Evolutionary conservation across 345 rosid species (phyloP).

Genomic region (Toxicodendron radicans): DNA sequence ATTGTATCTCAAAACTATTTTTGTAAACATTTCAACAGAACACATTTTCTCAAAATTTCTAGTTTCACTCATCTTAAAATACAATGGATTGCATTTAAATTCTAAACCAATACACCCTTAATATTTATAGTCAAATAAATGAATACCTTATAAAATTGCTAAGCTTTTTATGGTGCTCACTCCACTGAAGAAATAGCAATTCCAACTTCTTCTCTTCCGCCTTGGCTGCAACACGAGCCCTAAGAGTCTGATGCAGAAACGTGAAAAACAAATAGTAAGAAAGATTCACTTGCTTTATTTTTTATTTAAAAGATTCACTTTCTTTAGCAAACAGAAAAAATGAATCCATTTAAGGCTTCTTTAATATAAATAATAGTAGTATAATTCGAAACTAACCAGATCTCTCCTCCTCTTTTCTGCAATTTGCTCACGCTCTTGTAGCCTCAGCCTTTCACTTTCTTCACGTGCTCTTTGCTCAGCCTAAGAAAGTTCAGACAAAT

Average conservation of each 20-base stretch:
- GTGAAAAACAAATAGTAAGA: constrained; percentile 6
- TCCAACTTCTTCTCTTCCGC: constrained; percentile 97
- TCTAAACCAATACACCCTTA: no score
- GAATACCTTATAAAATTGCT: constrained; percentile 86
- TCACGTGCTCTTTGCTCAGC: constrained; percentile 90
- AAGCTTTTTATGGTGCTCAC: constrained; percentile 89
- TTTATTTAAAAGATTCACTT: not conserved
- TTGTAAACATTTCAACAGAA: no score
- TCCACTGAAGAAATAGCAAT: constrained; percentile 93
- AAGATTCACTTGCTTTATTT: not conserved
- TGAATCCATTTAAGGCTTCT: not conserved
- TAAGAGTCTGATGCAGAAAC: constrained; percentile 56
- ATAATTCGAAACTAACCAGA: constrained; percentile 56
- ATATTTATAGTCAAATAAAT: not conserved
- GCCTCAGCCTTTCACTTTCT: constrained; percentile 90
- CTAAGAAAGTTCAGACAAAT: constrained; percentile 33
- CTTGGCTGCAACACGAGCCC: constrained; percentile 93
- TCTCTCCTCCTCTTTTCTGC: constrained; percentile 87
- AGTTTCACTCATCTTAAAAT: no score
- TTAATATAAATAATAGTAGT: not conserved
- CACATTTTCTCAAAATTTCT: no score
- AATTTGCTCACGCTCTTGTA: constrained; percentile 79
- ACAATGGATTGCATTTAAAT: no score
- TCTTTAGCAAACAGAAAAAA: not conserved
- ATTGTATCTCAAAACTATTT: no score